These are phyloP conservation scores for Pterocarpus macrocarpus DNA, from an alignment of 306 rosid species.

Conservation along the genomic window DNA sequence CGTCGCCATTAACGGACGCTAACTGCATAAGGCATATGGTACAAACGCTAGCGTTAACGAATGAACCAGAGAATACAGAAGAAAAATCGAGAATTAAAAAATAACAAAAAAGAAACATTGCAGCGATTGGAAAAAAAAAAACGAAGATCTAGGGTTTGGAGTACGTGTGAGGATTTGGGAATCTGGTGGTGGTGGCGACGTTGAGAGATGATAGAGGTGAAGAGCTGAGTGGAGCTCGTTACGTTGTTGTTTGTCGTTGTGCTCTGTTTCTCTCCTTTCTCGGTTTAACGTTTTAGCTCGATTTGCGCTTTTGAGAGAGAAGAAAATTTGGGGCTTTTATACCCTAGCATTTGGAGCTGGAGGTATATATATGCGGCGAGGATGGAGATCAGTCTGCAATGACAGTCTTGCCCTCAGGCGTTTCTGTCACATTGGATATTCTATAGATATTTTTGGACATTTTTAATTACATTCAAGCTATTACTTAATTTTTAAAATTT, in stretches of 20 bases:
- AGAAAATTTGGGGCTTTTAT: constrained; percentile 73
- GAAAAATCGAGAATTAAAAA: not conserved
- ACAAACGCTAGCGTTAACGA: not conserved
- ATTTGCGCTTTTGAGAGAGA: constrained; percentile 49
- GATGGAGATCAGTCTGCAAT: not conserved
- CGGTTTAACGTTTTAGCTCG: constrained; percentile 48
- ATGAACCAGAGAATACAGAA: not conserved
- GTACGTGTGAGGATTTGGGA: not conserved
- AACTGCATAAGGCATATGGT: not conserved
- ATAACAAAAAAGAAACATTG: not conserved
- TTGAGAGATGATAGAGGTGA: not conserved
- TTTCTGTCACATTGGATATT: not conserved
- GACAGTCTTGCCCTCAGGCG: constrained; percentile 44
- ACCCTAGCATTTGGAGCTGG: constrained; percentile 69
- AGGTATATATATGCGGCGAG: constrained; percentile 65
- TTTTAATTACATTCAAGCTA: too few species aligned
- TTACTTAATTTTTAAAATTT: too few species aligned
- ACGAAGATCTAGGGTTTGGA: not conserved
- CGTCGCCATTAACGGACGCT: constrained; percentile 61
- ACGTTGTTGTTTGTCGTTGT: constrained; percentile 1
- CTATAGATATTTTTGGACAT: too few species aligned
- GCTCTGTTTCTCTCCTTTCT: constrained; percentile 1
- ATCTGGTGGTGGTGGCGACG: constrained; percentile 14
- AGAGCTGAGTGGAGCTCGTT: constrained; percentile 1
- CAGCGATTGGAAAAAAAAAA: not conserved